Conservation (phyloP, 202 grass and related monocot genomes). For the Schoenoplectus tabernaemontani region DNA sequence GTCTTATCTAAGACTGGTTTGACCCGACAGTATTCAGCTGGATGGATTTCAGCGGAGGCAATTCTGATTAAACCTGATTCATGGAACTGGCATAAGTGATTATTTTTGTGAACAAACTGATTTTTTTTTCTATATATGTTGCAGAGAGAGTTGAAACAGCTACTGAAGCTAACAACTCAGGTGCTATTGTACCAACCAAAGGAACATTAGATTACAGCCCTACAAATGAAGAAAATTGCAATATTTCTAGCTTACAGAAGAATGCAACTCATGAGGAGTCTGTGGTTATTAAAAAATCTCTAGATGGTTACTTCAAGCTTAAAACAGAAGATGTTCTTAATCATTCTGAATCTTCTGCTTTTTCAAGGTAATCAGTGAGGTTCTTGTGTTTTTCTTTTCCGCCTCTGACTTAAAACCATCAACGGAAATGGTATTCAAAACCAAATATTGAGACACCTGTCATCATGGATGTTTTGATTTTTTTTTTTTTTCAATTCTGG, state of each 20-base stretch:
- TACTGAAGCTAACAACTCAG: constrained; percentile 32
- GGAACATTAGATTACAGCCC: constrained; percentile 30
- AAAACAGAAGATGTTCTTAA: constrained; percentile 62
- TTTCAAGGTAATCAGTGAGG: constrained; percentile 60
- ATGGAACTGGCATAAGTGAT: background rate
- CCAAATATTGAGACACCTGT: background rate
- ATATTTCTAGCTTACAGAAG: constrained; percentile 29
- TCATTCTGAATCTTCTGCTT: constrained; percentile 85
- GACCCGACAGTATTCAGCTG: background rate
- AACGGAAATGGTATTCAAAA: constrained; percentile 2
- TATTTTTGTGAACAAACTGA: background rate
- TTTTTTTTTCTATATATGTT: background rate
- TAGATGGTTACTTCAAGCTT: constrained; percentile 40
- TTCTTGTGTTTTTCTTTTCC: constrained; percentile 23
- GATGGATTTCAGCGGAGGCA: background rate
- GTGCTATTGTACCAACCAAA: constrained; percentile 32
- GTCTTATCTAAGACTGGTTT: background rate
- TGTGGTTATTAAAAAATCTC: constrained; percentile 22
- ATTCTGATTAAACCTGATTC: background rate
- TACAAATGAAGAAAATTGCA: constrained; percentile 28
- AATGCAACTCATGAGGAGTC: constrained; percentile 35
- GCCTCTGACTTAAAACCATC: background rate
- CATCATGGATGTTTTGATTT: constrained; percentile 7
- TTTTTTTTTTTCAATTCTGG: background rate
- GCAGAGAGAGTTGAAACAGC: constrained; percentile 8